Evolutionary conservation across 345 rosid species (phyloP).

Genomic region (Salix koriyanagi): DNA sequence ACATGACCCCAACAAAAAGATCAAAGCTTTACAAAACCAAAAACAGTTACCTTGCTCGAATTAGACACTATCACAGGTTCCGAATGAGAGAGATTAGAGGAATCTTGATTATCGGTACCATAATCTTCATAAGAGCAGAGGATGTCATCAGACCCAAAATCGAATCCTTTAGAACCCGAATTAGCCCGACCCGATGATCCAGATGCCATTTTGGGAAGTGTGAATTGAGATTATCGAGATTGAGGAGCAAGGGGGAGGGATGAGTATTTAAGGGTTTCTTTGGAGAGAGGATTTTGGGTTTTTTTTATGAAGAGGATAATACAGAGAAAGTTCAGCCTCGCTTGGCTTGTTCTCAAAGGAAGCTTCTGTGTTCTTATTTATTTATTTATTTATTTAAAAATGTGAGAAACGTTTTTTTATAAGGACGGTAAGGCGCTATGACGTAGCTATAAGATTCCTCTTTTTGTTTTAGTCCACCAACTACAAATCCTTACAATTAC

Average conservation of each 20-base stretch:
- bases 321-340: neutral
- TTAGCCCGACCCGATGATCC: conserved; percentile 70
- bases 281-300: neutral
- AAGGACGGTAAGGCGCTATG: conserved; percentile 7
- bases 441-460: neutral
- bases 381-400: neutral
- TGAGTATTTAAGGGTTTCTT: neutral
- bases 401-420: conserved; percentile 7
- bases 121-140: conserved; percentile 94
- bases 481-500: neutral
- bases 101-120: conserved; percentile 59
- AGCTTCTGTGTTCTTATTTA: neutral
- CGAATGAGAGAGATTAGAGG: conserved; percentile 59
- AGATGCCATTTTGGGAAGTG: conserved; percentile 65
- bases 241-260: neutral
- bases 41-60: conserved; percentile 39
- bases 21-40: neutral
- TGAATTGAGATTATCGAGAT: neutral
- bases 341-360: neutral
- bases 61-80: conserved; percentile 48
- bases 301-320: neutral
- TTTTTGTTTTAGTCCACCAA: neutral
- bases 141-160: conserved; percentile 92
- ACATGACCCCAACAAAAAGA: neutral
- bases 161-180: conserved; percentile 75